Evolutionary conservation across 2,329 filamentous ascomycete genomes (phyloP), one percentile per base, ranked within the genome.

Genomic region (Camillea tinctor): DNA sequence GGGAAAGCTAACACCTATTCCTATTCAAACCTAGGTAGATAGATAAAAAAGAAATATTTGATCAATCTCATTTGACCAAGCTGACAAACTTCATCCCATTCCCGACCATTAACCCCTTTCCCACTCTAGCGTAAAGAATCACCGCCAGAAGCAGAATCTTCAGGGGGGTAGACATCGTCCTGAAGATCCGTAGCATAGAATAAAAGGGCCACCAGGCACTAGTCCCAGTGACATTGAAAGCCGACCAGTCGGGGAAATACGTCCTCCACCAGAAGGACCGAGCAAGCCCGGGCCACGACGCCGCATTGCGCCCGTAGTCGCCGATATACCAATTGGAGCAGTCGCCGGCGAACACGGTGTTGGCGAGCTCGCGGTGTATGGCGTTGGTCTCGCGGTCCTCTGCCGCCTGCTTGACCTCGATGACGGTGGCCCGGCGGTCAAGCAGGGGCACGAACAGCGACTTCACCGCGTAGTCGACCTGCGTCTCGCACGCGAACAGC

Each of bases 281-380:
- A 9, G 73, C 73, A 44, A 70, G 62, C 3, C 70, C 70, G 1
- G 74, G 75, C 73, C 74, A 77, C 3, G 72, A 74, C 1, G 75
- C 75, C 0, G 73, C 64, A 55, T 79, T 79, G 3, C 74, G 69
- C 0, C 77, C 76, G 21, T 67, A 65, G 5, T 70, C 63, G 59
- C 72, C 71, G 50, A 79, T 77, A 59, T 79, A 78, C 77, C 75
- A 79, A 61, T 79, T 79, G 19, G 71, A 74, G 56, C 76, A 79
- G 24, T 69, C 74, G 0, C 67, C 73, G 13, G 69, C 60, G 54
- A 76, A 79, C 2, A 79, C 76, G 0, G 71, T 73, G 44, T 71
- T 67, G 9, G 62, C 52, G 0, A 79, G 66, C 17, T 71, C 59
- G 13, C 55, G 36, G 19, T 79, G 71, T 0, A 79, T 66, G 2